These are phyloP conservation scores for Penicillium angulare DNA, from an alignment of 495 filamentous ascomycete species.

Conservation along the genomic window DNA sequence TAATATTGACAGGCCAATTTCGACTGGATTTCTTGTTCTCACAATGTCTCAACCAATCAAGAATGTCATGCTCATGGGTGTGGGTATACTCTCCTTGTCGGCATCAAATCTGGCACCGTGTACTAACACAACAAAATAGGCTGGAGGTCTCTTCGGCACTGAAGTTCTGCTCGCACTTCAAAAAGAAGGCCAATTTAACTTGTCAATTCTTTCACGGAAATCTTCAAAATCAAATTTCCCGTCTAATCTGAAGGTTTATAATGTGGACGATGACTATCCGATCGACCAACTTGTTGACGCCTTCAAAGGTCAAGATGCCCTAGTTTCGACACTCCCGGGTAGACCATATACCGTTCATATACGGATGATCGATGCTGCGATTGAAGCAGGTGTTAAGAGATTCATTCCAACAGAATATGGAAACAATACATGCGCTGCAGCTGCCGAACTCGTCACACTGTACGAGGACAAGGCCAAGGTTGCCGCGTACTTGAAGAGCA, in stretches of 20 bases:
- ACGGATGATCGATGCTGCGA: slow-evolving; percentile 7
- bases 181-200: slow-evolving; percentile 1
- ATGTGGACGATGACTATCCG: slow-evolving; percentile 2
- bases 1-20: too few species aligned
- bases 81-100: background rate
- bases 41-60: background rate
- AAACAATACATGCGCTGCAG: slow-evolving; percentile 3
- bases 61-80: slow-evolving; percentile 2
- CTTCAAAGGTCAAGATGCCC: slow-evolving; percentile 3
- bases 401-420: slow-evolving; percentile 7
- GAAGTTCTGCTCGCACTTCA: background rate
- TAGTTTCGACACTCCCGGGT: background rate
- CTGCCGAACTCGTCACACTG: background rate
- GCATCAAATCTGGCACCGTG: background rate
- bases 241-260: background rate
- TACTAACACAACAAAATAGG: background rate
- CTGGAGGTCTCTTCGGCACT: slow-evolving; percentile 6
- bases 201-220: slow-evolving; percentile 1
- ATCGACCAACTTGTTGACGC: background rate
- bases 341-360: slow-evolving; percentile 4
- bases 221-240: background rate
- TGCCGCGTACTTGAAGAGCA: background rate
- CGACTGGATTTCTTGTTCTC: background rate
- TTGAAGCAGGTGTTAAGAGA: background rate
- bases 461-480: background rate